Evolutionary conservation across 768 basidiomycete genomes (phyloP).

Genomic region (Lactarius quietus): DNA sequence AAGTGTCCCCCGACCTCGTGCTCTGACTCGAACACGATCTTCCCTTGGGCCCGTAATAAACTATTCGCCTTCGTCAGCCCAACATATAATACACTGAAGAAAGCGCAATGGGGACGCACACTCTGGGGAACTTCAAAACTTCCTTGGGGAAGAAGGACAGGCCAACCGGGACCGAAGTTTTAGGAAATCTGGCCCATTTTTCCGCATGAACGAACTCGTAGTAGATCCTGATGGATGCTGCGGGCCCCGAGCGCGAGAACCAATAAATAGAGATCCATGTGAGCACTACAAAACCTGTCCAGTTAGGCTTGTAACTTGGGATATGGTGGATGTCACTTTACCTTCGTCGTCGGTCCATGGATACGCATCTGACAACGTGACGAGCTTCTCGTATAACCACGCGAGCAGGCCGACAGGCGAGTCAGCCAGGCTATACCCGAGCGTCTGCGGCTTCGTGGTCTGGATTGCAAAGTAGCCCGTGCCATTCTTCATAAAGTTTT

Average conservation of each 20-base stretch:
- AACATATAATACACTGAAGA: not conserved
- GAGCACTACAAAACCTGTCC: constrained; percentile 38
- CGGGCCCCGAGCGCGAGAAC: constrained; percentile 57
- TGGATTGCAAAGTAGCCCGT: constrained; percentile 41
- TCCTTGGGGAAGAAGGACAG: constrained; percentile 53
- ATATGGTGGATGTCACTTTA: constrained; percentile 18
- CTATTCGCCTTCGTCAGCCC: not conserved
- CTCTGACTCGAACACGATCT: constrained; percentile 46
- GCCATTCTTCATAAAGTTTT: constrained; percentile 34
- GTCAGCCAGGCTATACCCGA: constrained; percentile 50
- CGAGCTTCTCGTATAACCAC: constrained; percentile 35
- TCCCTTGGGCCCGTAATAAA: constrained; percentile 32
- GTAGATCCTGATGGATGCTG: constrained; percentile 56
- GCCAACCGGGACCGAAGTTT: constrained; percentile 42
- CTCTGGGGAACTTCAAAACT: constrained; percentile 31
- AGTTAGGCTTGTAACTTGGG: not conserved
- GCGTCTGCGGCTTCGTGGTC: constrained; percentile 32
- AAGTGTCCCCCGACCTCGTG: constrained; percentile 59
- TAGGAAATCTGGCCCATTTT: not conserved
- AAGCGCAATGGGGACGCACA: constrained; percentile 34
- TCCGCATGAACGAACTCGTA: constrained; percentile 39
- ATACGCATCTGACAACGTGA: constrained; percentile 41
- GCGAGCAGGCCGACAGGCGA: constrained; percentile 46
- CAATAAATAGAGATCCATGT: constrained; percentile 59
- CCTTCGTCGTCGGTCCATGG: constrained; percentile 55